Percentiles rank a stretch among this genome's conserved stretches.
Evolutionary conservation across 73 alveolate species (phyloP).

Genomic region (Chromera velia): DNA sequence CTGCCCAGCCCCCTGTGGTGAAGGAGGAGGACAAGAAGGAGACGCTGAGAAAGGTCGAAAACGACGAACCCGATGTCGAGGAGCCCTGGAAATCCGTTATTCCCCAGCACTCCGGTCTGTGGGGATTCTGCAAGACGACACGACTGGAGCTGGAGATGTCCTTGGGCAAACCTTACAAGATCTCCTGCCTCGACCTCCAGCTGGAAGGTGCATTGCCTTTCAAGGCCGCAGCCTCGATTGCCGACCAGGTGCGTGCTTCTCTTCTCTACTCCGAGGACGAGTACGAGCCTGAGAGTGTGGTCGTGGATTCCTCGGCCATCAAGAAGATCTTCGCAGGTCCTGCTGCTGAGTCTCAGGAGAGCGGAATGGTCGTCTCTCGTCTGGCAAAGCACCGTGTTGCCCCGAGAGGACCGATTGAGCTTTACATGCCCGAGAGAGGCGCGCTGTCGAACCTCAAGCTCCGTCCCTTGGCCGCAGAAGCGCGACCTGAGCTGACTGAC

Average conservation of each 20-base stretch:
- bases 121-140: slow-evolving; percentile 37
- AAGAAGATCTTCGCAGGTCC: too few species aligned
- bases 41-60: neutral
- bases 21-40: neutral
- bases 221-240: too few species aligned
- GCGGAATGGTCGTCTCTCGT: neutral
- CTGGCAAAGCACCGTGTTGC: neutral
- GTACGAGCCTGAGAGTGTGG: neutral
- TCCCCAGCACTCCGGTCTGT: slow-evolving; percentile 17
- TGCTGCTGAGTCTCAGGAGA: neutral
- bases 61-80: too few species aligned
- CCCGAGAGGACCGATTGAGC: neutral
- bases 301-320: neutral
- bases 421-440: slow-evolving; percentile 43
- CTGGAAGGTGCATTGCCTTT: too few species aligned
- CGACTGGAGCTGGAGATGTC: slow-evolving; percentile 22
- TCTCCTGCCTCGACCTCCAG: neutral
- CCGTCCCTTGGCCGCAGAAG: neutral
- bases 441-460: slow-evolving; percentile 23
- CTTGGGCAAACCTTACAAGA: neutral
- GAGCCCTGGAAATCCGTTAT: too few species aligned
- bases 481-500: neutral
- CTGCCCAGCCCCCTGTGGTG: neutral
- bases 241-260: too few species aligned
- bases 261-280: too few species aligned